Conservation (phyloP, 1,284 basidiomycete genomes). For the Anthracocystis panici-leucophaei region DNA sequence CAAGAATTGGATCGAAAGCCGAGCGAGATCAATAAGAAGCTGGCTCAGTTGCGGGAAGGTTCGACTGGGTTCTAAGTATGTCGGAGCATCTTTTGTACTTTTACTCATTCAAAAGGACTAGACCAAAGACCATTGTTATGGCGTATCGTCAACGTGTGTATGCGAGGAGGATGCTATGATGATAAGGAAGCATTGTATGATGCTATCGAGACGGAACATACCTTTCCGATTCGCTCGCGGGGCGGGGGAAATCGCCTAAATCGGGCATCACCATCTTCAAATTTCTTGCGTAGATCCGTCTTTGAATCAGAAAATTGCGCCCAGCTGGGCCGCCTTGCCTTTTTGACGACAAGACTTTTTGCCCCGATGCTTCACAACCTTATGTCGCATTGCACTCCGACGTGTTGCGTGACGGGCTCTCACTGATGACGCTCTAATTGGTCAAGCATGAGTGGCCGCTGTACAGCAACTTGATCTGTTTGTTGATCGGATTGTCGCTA, state of each 20-base stretch:
- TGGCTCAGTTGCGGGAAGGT: constrained; percentile 62
- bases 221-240: background rate
- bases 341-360: background rate
- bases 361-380: background rate
- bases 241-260: constrained; percentile 4
- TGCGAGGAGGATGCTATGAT: background rate
- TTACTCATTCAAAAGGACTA: background rate
- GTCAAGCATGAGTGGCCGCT: no score
- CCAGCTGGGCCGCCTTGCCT: background rate
- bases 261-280: constrained; percentile 2
- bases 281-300: constrained; percentile 25
- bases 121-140: background rate
- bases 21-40: constrained; percentile 66
- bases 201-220: background rate
- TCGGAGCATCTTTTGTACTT: constrained; percentile 11
- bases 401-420: background rate
- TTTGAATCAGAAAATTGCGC: constrained; percentile 24
- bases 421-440: no score
- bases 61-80: constrained; percentile 47
- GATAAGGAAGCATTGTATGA: background rate
- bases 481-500: background rate
- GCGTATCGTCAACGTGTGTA: no score
- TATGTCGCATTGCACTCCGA: background rate
- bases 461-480: background rate
- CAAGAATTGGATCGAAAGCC: constrained; percentile 65